Conservation (phyloP, 148 eudicot species). For the Chenopodium suecicum region DNA sequence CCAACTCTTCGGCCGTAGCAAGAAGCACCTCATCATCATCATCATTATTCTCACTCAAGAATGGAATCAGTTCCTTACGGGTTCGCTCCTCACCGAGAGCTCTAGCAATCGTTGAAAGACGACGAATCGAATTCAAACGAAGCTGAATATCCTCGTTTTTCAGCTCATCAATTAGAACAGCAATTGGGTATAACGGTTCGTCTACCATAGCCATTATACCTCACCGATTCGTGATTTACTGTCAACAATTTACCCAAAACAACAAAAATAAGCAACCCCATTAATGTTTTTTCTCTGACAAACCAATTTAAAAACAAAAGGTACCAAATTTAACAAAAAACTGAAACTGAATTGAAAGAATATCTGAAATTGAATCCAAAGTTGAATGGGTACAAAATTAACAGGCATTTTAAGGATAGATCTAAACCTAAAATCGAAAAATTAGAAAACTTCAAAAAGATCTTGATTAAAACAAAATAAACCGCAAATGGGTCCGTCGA, state of each 20-base stretch:
- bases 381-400: neutral
- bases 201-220: constrained; percentile 49
- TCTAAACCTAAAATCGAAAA: neutral
- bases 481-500: neutral
- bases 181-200: constrained; percentile 54
- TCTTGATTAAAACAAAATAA: too few species aligned
- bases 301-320: neutral
- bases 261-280: neutral
- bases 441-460: too few species aligned
- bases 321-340: neutral
- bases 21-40: constrained; percentile 60
- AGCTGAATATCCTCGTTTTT: constrained; percentile 47
- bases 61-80: constrained; percentile 56
- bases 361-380: too few species aligned
- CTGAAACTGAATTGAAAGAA: neutral
- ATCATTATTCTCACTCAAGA: constrained; percentile 54
- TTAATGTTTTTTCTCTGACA: too few species aligned
- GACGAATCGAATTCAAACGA: constrained; percentile 54
- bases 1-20: constrained; percentile 60
- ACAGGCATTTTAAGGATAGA: neutral
- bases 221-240: neutral
- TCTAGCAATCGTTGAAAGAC: constrained; percentile 53
- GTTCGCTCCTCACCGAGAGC: constrained; percentile 61
- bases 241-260: neutral
- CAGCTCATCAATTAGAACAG: constrained; percentile 44